Evolutionary conservation across 805 yeast species (phyloP), one percentile per base, ranked within the genome.

Genomic region (Kodamaea neixiangensis): DNA sequence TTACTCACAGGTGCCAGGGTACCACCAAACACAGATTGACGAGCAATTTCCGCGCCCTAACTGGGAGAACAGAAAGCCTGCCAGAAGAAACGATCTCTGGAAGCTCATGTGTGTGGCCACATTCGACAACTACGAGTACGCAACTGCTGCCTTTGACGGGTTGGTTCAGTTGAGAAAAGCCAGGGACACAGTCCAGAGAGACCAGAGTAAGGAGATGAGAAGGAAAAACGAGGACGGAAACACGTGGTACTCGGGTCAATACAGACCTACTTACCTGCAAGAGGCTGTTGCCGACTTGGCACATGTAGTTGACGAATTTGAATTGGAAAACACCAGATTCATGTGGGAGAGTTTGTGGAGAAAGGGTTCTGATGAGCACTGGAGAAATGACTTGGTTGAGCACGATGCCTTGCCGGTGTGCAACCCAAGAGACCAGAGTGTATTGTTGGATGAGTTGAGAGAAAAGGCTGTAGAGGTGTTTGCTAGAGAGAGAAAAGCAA

Each of bases 331-430:
- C 56, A 73, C 85, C 35, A 79, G 73, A 42, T 73, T 90, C 19
- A 78, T 75, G 59, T 92, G 98, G 98, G 97, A 90, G 60, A 82
- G 83, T 57, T 73, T 81, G 48, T 91, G 96, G 96, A 80, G 96
- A 67, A 83, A 82, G 70, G 98, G 98, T 44, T 91, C 82, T 47
- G 84, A 80, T 44, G 71, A 76, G 55, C 77, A 85, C 66, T 91
- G 97, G 97, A 72, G 80, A 49, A 57, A 54, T 2, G 78, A 77
- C 7, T 66, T 81, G 48, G 84, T 85, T 13, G 69, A 77, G 54
- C 96, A 89, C 69, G 76, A 76, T n/a, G 68, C 71, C 52, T 68
- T 89, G 57, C 85, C 79, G 20, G 71, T 78, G 58, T 74, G 78
- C 63, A 77, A 77, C 54, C 82, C 89, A 18, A 81, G 87, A 59